A percentile compares a stretch with the other conserved stretches of the same genome.
These are phyloP conservation scores for Soucietia sequanensis DNA, from an alignment of 805 yeast genomes.

Conservation along the genomic window DNA sequence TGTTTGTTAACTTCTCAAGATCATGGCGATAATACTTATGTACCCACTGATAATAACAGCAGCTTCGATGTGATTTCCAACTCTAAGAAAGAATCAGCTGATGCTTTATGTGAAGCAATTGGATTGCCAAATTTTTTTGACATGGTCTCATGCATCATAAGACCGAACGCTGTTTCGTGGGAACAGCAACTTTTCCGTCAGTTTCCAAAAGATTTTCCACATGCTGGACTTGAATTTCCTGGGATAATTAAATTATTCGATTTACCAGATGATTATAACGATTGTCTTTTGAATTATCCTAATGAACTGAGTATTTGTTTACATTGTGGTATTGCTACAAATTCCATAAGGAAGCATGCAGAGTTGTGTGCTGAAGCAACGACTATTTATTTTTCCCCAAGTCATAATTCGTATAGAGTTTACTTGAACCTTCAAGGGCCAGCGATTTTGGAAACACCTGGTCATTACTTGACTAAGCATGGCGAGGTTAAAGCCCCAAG, in stretches of 20 bases:
- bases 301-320: constrained; percentile 33
- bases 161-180: too few relatives aligned
- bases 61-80: not conserved
- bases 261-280: constrained; percentile 44
- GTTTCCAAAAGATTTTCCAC: constrained; percentile 15
- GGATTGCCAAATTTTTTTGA: constrained; percentile 20
- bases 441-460: constrained; percentile 42
- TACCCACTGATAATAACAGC: not conserved
- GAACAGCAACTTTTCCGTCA: not conserved
- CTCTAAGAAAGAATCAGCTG: constrained; percentile 14
- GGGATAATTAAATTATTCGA: constrained; percentile 53
- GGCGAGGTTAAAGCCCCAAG: constrained; percentile 69
- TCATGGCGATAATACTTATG: constrained; percentile 24
- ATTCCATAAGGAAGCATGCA: constrained; percentile 24
- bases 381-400: constrained; percentile 25
- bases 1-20: constrained; percentile 30
- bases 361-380: constrained; percentile 20
- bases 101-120: constrained; percentile 23
- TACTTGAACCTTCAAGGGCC: constrained; percentile 20
- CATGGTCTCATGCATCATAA: constrained; percentile 1
- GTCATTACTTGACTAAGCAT: constrained; percentile 72
- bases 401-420: constrained; percentile 24
- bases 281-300: constrained; percentile 18
- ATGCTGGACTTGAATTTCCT: constrained; percentile 46
- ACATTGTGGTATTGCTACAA: constrained; percentile 28